Base-by-base conservation (phyloP, 2,329 filamentous ascomycete genomes). In the Coniosporium tulheliwenetii region DNA sequence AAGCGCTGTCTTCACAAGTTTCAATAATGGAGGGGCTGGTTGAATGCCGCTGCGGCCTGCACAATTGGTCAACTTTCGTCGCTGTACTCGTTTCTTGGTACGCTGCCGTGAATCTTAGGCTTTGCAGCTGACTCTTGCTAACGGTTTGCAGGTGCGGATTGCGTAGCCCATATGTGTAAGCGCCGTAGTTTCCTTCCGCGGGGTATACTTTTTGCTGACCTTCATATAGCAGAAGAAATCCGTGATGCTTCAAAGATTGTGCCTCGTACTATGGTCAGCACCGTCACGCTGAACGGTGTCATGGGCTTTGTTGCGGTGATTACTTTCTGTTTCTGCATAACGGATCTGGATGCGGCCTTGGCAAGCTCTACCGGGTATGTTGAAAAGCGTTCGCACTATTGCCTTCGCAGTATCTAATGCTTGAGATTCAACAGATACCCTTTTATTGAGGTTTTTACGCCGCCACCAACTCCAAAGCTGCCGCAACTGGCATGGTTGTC, bases 21-120 rank as follows among this genome's bases (percentile, higher is more conserved):
- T 35, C 14, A n/a, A n/a, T 15, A 35, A 35, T 8, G 32, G 32
- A n/a, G 32, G 32, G 32, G 32, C 12, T 35, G 32, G 32, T 35
- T 15, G 12, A 35, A 15, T 35, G 61, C 30, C 61, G 50, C 61
- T 2, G 43, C 47, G 8, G 64, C 67, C 2, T 58, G 60, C 40
- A 58, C 67, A 36, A 57, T 68, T 15, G 66, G 65, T 7, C 46
- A 65, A 15, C 59, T 38, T 29, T 12, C 36, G 19, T n/a, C 19
- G 19, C n/a, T 38, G 12, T 38, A 32, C 16, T 38, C n/a, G 3
- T 30, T 37, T 10, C 12, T n/a, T 35, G 32, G 32, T 35, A 35
- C 12, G 32, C 14, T n/a, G 32, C 14, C 32, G 32, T 35, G 8
- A 4, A n/a, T 35, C 32, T 8, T n/a, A n/a, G 19, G 19, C 19